Conservation (phyloP, 805 yeast species). For the Metschnikowia dekortorum region DNA sequence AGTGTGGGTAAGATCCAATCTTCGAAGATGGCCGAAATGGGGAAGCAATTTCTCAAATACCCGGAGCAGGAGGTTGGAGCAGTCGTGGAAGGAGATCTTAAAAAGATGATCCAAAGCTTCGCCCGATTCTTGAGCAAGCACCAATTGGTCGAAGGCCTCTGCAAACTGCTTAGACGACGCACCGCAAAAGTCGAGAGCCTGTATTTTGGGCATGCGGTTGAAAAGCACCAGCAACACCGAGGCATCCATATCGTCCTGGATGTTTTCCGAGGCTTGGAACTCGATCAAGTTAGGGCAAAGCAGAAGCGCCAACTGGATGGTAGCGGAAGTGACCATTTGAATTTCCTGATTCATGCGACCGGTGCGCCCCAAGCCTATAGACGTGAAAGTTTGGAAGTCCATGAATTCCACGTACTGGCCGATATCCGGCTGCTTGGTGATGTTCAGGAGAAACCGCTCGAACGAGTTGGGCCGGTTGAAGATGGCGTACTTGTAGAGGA, state of each 20-base stretch:
- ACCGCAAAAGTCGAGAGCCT: constrained; percentile 85
- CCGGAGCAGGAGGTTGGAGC: constrained; percentile 67
- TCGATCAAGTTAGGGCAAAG: constrained; percentile 68
- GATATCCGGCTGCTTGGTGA: constrained; percentile 40
- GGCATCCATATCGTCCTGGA: constrained; percentile 73
- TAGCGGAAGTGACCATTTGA: constrained; percentile 78
- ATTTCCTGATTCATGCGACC: constrained; percentile 87
- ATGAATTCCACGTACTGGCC: constrained; percentile 66
- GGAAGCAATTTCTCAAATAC: constrained; percentile 56
- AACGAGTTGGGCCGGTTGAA: constrained; percentile 81
- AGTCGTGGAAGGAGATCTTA: constrained; percentile 77
- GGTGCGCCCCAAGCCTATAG: constrained; percentile 85
- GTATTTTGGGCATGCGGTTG: constrained; percentile 49
- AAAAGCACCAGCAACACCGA: constrained; percentile 54
- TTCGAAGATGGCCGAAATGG: constrained; percentile 49
- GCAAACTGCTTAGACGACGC: constrained; percentile 65
- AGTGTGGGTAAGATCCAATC: constrained; percentile 80
- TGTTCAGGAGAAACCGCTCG: constrained; percentile 59
- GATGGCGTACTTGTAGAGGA: constrained; percentile 61
- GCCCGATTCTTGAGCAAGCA: constrained; percentile 13
- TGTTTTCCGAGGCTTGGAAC: constrained; percentile 79
- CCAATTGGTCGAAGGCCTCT: constrained; percentile 47
- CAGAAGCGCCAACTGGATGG: constrained; percentile 59
- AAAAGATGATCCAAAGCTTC: constrained; percentile 19
- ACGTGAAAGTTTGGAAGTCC: constrained; percentile 85